These are phyloP conservation scores for Verticillium zaregamsianum DNA, from an alignment of 2,329 filamentous ascomycete genomes.

Conservation along the genomic window DNA sequence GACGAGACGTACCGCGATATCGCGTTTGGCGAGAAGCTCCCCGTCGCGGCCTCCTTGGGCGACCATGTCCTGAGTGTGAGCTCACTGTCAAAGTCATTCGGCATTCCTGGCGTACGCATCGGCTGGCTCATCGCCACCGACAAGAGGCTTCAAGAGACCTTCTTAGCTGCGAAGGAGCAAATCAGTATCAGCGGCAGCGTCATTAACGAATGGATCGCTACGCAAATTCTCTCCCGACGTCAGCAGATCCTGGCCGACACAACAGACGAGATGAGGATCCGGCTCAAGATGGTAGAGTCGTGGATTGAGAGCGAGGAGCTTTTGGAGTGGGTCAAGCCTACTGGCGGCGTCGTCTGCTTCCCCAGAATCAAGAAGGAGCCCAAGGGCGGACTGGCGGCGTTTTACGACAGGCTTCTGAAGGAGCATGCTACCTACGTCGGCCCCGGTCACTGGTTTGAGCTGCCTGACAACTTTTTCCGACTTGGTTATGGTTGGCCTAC, in stretches of 20 bases:
- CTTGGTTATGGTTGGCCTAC: constrained; percentile 20
- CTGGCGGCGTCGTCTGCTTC: constrained; percentile 19
- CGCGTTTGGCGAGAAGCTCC: constrained; percentile 7
- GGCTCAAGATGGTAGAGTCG: constrained; percentile 13
- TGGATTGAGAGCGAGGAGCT: constrained; percentile 18
- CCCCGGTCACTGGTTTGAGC: constrained; percentile 19
- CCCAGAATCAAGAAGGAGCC: constrained; percentile 16
- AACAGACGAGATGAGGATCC: constrained; percentile 14
- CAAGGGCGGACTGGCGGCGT: constrained; percentile 9
- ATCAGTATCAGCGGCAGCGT: constrained; percentile 18
- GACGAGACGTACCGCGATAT: constrained; percentile 19
- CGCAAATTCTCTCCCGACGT: constrained; percentile 14
- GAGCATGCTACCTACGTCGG: constrained; percentile 17
- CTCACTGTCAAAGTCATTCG: constrained; percentile 18
- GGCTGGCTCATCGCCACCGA: constrained; percentile 15
- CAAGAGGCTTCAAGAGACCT: constrained; percentile 13
- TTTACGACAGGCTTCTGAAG: constrained; percentile 14
- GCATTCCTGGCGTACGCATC: constrained; percentile 16
- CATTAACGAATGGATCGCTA: constrained; percentile 16
- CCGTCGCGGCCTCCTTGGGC: constrained; percentile 11
- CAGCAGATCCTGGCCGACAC: constrained; percentile 7
- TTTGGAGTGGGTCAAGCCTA: constrained; percentile 18
- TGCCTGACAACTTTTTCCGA: constrained; percentile 17
- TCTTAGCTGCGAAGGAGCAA: constrained; percentile 18
- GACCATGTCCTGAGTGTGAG: constrained; percentile 15